These are phyloP conservation scores for Talaromyces verruculosus DNA, from an alignment of 2,329 filamentous ascomycete genomes.

Conservation along the genomic window DNA sequence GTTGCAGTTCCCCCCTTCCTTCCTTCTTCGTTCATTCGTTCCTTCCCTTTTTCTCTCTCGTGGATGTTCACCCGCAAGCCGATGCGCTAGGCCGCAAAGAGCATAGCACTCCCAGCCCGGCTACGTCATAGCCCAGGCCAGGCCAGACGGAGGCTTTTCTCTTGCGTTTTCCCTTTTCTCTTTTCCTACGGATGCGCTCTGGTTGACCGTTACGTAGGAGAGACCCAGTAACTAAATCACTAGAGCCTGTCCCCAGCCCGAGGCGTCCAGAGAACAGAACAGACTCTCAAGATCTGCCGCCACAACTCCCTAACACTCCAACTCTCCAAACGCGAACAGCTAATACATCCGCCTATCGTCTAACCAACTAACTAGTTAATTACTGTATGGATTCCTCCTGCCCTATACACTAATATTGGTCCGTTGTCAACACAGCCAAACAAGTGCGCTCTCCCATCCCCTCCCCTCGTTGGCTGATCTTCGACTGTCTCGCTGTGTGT, in stretches of 20 bases:
- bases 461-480: background rate
- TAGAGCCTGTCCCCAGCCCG: background rate
- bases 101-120: background rate
- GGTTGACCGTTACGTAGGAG: background rate
- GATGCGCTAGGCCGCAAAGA: slow-evolving; percentile 4
- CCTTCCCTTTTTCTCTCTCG: background rate
- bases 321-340: background rate
- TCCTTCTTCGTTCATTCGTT: background rate
- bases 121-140: slow-evolving; percentile 20
- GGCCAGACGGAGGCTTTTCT: slow-evolving; percentile 8
- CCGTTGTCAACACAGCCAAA: background rate
- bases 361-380: background rate
- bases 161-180: background rate
- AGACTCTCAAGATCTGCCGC: slow-evolving; percentile 7
- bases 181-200: background rate
- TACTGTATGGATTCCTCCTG: background rate
- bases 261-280: background rate
- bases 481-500: background rate
- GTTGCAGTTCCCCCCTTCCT: background rate
- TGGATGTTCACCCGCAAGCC: background rate
- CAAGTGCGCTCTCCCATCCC: background rate
- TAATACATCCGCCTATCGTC: background rate
- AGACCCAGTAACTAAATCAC: background rate
- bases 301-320: background rate
- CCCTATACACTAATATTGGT: background rate